Conservation (phyloP, 192 early-diverging fungal genomes). For the Lobulomyces angularis region DNA sequence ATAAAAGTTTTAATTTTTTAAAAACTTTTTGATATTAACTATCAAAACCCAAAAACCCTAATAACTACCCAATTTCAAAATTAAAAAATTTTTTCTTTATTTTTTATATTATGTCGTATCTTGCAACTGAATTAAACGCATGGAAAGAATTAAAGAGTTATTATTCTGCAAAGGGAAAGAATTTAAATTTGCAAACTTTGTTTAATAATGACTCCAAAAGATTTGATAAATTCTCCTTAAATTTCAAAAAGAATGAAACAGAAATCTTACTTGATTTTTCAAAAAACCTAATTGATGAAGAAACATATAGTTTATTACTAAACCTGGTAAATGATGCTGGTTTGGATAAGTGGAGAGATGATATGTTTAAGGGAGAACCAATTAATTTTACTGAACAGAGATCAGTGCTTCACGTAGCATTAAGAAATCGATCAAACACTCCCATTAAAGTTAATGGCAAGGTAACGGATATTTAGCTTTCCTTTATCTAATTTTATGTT, state of each 20-base stretch:
- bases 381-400: conserved; percentile 89
- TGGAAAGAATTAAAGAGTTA: conserved; percentile 86
- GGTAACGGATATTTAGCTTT: too few relatives aligned
- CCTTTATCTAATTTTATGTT: too few relatives aligned
- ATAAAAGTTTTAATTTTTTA: too few relatives aligned
- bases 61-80: too few relatives aligned
- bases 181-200: conserved; percentile 64
- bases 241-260: conserved; percentile 53
- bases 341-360: conserved; percentile 74
- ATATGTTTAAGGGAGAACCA: conserved; percentile 89
- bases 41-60: too few relatives aligned
- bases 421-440: conserved; percentile 70
- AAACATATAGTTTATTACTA: conserved; percentile 68
- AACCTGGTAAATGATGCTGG: conserved; percentile 71
- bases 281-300: conserved; percentile 83
- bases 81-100: too few relatives aligned
- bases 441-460: conserved; percentile 79
- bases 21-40: too few relatives aligned
- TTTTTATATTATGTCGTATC: too few relatives aligned
- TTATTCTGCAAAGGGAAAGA: conserved; percentile 65
- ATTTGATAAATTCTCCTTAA: conserved; percentile 64
- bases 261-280: conserved; percentile 86
- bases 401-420: conserved; percentile 88
- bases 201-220: conserved; percentile 65
- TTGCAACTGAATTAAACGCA: conserved; percentile 59